These are phyloP conservation scores for Kodamaea kaohsiungensis DNA, from an alignment of 805 yeast genomes.

Conservation along the genomic window DNA sequence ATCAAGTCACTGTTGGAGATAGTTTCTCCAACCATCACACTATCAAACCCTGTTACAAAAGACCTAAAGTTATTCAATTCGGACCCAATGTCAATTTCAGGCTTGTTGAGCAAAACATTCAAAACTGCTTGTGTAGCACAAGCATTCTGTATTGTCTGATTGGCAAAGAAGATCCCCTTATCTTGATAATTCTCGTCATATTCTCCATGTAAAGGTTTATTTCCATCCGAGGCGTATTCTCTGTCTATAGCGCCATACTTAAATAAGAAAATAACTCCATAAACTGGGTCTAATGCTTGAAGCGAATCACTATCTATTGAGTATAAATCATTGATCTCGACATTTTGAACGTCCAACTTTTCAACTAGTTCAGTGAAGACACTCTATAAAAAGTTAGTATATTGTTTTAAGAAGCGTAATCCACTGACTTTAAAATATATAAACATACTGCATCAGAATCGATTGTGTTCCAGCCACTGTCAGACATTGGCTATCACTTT, in stretches of 20 bases:
- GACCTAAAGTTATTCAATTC: conserved; percentile 48
- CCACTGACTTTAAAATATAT: neutral
- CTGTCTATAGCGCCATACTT: conserved; percentile 52
- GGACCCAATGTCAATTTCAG: conserved; percentile 46
- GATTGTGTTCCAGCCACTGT: conserved; percentile 58
- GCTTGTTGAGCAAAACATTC: conserved; percentile 51
- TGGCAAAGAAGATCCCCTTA: conserved; percentile 55
- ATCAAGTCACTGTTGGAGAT: conserved; percentile 59
- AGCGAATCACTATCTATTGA: conserved; percentile 50
- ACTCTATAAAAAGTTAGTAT: conserved; percentile 34
- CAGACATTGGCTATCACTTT: conserved; percentile 4
- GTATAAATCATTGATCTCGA: conserved; percentile 60
- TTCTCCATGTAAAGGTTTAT: conserved; percentile 45
- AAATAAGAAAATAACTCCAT: conserved; percentile 65
- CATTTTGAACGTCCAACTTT: conserved; percentile 49
- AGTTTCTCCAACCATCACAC: conserved; percentile 60
- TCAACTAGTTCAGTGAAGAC: conserved; percentile 66
- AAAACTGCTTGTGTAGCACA: conserved; percentile 76
- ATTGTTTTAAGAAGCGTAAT: too few relatives aligned
- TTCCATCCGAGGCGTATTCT: conserved; percentile 24
- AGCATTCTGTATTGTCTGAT: conserved; percentile 65
- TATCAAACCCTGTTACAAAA: conserved; percentile 55
- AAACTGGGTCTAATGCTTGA: conserved; percentile 39
- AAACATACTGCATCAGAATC: conserved; percentile 58
- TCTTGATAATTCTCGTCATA: conserved; percentile 37